Evolutionary conservation across 768 basidiomycete genomes (phyloP).

Genomic region (Leucosporidium creatinivorum): DNA sequence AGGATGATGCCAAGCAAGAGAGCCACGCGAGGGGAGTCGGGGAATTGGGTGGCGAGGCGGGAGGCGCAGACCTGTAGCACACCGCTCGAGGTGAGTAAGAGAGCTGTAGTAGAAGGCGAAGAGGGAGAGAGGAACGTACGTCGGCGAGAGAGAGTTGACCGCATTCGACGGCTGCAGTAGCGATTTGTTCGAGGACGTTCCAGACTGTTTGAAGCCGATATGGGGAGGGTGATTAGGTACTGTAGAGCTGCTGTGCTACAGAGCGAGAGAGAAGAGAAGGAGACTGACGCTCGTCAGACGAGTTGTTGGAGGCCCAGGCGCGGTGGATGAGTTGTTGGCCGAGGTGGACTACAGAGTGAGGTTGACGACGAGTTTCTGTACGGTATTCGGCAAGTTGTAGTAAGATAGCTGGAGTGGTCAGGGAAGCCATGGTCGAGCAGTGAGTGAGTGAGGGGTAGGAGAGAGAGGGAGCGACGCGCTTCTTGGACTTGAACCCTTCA

Average conservation of each 20-base stretch:
- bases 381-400: conserved; percentile 21
- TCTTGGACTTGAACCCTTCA: too few species aligned
- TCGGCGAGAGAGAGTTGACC: conserved; percentile 66
- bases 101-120: not conserved
- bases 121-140: conserved; percentile 47
- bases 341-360: conserved; percentile 56
- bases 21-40: conserved; percentile 69
- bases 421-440: not conserved
- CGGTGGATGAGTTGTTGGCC: conserved; percentile 52
- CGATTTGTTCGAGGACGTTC: conserved; percentile 72
- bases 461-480: too few species aligned
- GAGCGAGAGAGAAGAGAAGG: conserved; percentile 5
- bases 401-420: conserved; percentile 4
- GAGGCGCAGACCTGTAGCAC: conserved; percentile 54
- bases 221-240: not conserved
- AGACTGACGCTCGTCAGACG: conserved; percentile 55
- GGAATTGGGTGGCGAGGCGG: conserved; percentile 60
- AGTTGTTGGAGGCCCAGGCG: conserved; percentile 46
- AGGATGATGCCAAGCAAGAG: conserved; percentile 69
- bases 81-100: conserved; percentile 31
- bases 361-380: conserved; percentile 34
- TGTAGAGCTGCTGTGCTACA: conserved; percentile 19
- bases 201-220: conserved; percentile 56
- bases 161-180: conserved; percentile 67
- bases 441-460: too few species aligned